Evolutionary conservation across 768 basidiomycete species (phyloP).

Genomic region (Fomitopsis serialis): DNA sequence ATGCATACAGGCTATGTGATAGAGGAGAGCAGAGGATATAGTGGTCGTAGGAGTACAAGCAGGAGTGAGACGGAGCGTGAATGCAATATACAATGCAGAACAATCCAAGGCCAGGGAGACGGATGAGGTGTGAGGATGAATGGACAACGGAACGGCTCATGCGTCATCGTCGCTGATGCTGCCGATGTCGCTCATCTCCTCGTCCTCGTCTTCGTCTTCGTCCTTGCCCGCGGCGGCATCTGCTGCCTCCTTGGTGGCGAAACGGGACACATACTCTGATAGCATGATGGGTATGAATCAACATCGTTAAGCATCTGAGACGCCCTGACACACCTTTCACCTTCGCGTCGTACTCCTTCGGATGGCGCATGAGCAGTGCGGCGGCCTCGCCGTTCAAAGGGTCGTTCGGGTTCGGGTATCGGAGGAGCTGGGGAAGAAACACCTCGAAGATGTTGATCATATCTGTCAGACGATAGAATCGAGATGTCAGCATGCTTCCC

Average conservation of each 20-base stretch:
- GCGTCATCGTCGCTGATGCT: slow-evolving; percentile 69
- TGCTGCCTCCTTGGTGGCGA: slow-evolving; percentile 85
- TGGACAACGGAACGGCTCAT: slow-evolving; percentile 11
- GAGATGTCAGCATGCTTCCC: neutral
- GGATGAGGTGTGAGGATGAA: slow-evolving; percentile 3
- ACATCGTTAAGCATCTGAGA: no score
- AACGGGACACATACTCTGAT: slow-evolving; percentile 92
- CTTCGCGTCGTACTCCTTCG: slow-evolving; percentile 90
- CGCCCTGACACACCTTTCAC: slow-evolving; percentile 74
- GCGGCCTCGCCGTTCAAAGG: slow-evolving; percentile 98
- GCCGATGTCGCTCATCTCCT: slow-evolving; percentile 84
- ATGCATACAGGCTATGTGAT: neutral
- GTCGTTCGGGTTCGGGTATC: slow-evolving; percentile 98
- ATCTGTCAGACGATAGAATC: slow-evolving; percentile 42
- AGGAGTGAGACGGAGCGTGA: neutral
- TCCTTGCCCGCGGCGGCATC: slow-evolving; percentile 65
- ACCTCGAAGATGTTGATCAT: slow-evolving; percentile 99
- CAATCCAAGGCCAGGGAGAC: slow-evolving; percentile 1
- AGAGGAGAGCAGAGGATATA: neutral
- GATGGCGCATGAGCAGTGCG: slow-evolving; percentile 94
- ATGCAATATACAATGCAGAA: slow-evolving; percentile 1
- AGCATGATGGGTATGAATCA: neutral
- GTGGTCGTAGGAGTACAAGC: neutral
- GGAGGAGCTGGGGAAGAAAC: slow-evolving; percentile 93
- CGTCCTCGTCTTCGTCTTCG: slow-evolving; percentile 66